Evolutionary conservation across 768 basidiomycete genomes (phyloP).

Genomic region (Tylopilus felleus): DNA sequence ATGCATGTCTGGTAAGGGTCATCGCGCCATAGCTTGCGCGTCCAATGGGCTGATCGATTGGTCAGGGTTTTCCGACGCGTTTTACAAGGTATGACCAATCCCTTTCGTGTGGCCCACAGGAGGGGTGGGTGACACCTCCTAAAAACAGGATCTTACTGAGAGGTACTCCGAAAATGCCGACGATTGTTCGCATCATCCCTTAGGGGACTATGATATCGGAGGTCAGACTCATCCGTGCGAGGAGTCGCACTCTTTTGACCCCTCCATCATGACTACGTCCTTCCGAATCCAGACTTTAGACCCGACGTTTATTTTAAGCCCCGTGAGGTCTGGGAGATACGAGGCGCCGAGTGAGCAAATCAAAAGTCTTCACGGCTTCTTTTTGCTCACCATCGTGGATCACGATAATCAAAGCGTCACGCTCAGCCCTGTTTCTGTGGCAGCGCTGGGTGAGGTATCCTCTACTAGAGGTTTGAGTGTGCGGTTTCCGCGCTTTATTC

Average conservation of each 20-base stretch:
- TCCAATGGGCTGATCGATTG: conserved; percentile 3
- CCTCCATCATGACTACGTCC: background rate
- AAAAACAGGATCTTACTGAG: conserved; percentile 53
- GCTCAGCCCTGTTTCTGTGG: conserved; percentile 79
- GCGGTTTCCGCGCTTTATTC: conserved; percentile 86
- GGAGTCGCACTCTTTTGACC: background rate
- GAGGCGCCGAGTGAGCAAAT: conserved; percentile 60
- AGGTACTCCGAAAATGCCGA: conserved; percentile 59
- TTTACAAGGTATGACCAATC: conserved; percentile 57
- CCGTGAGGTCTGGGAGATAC: conserved; percentile 86
- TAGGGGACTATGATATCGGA: conserved; percentile 63
- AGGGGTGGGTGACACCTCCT: conserved; percentile 5
- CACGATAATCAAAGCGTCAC: conserved; percentile 53
- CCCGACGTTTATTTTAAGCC: conserved; percentile 72
- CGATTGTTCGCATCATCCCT: conserved; percentile 47
- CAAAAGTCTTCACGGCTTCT: background rate
- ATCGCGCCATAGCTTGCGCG: background rate
- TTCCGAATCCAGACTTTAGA: conserved; percentile 43
- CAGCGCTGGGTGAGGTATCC: conserved; percentile 63
- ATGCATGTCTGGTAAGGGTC: conserved; percentile 73
- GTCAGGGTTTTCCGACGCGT: conserved; percentile 77
- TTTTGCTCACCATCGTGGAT: conserved; percentile 9
- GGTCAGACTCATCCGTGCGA: conserved; percentile 38
- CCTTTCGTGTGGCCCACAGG: background rate
- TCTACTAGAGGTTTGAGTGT: conserved; percentile 67